Conservation (phyloP, 306 rosid species). For the Urtica urens region DNA sequence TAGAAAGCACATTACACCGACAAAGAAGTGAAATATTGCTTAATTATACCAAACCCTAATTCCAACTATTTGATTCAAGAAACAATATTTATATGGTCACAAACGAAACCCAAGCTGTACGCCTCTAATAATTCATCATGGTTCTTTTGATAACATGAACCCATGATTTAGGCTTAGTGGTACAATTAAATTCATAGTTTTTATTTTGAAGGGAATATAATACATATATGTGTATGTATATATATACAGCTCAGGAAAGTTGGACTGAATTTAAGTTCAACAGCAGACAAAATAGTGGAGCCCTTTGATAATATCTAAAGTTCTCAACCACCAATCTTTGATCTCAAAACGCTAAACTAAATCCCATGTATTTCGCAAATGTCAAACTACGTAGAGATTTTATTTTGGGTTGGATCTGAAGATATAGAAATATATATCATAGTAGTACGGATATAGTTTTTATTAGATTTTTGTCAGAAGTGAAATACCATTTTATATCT, state of each 20-base stretch:
- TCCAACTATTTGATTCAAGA: too few relatives aligned
- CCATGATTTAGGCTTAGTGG: background rate
- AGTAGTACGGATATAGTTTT: too few relatives aligned
- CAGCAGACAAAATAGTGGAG: constrained; percentile 4
- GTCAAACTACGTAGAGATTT: background rate
- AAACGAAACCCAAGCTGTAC: too few relatives aligned
- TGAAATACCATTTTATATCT: too few relatives aligned
- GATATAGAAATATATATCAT: too few relatives aligned
- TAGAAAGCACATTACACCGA: background rate
- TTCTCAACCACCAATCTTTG: background rate
- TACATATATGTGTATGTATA: background rate
- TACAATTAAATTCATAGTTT: background rate
- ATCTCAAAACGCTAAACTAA: background rate
- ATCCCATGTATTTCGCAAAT: background rate
- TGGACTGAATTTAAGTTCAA: background rate
- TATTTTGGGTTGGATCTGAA: too few relatives aligned
- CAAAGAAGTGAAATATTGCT: background rate
- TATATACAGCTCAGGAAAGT: constrained; percentile 1
- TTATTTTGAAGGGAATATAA: background rate
- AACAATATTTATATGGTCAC: too few relatives aligned
- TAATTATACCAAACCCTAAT: too few relatives aligned
- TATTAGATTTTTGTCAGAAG: too few relatives aligned
- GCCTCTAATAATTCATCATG: too few relatives aligned
- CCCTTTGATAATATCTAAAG: constrained; percentile 2
- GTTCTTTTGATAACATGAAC: too few relatives aligned